Percentiles rank a stretch among this genome's conserved stretches.
These are phyloP conservation scores for Daldinia grandis DNA, from an alignment of 495 filamentous ascomycete genomes.

Conservation along the genomic window DNA sequence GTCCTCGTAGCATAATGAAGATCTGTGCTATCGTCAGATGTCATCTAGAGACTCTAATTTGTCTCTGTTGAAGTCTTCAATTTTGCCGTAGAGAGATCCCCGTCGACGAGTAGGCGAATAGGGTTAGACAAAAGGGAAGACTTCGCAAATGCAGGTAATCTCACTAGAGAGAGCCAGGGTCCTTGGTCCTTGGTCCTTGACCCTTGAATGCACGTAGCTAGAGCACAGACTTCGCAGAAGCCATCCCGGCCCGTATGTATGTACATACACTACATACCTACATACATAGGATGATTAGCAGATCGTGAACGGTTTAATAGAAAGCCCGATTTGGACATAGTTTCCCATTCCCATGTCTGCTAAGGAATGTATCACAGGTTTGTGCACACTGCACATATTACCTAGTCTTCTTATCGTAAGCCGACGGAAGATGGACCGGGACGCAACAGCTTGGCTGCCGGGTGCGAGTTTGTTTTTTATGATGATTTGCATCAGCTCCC, in stretches of 20 bases:
- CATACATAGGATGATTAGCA: constrained; percentile 28
- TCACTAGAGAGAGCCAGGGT: constrained; percentile 24
- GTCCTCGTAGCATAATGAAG: constrained; percentile 32
- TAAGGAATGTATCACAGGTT: constrained; percentile 26
- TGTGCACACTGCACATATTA: neutral
- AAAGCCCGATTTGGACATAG: constrained; percentile 30
- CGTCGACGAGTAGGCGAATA: constrained; percentile 38
- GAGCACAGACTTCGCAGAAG: constrained; percentile 19
- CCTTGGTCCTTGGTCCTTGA: constrained; percentile 24
- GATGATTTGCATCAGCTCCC: constrained; percentile 41
- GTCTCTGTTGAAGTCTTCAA: constrained; percentile 23
- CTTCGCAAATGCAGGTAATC: constrained; percentile 40
- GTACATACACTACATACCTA: no score
- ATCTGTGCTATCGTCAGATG: constrained; percentile 29
- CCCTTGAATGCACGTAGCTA: constrained; percentile 24
- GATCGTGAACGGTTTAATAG: constrained; percentile 35
- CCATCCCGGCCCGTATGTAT: constrained; percentile 19
- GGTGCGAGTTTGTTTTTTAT: constrained; percentile 36
- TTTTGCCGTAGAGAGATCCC: constrained; percentile 26
- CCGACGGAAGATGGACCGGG: constrained; percentile 41
- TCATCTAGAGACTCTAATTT: constrained; percentile 35
- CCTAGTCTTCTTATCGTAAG: constrained; percentile 21
- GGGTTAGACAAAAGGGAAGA: constrained; percentile 35
- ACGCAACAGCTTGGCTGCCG: constrained; percentile 44
- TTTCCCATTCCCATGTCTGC: constrained; percentile 11